A percentile compares a stretch with the other conserved stretches of the same genome.
Evolutionary conservation across 2,329 filamentous ascomycete genomes (phyloP).

Genomic region (Penicillium brasilianum): DNA sequence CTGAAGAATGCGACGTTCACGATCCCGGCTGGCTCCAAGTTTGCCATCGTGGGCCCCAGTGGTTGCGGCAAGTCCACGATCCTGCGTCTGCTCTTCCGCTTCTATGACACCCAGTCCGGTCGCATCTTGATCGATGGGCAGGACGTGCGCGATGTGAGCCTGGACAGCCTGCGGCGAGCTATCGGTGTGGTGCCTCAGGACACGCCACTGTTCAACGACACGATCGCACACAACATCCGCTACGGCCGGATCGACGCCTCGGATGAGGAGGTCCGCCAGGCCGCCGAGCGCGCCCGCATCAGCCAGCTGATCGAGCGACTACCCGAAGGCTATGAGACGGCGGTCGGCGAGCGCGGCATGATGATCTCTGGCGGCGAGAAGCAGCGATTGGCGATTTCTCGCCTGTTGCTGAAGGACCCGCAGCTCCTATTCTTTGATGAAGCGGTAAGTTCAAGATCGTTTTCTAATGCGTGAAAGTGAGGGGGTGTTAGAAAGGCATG

Average conservation of each 20-base stretch:
- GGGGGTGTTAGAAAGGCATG: background rate
- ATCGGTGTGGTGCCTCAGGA: conserved; percentile 98
- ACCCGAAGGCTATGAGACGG: conserved; percentile 87
- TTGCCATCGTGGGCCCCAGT: conserved; percentile 91
- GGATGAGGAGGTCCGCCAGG: conserved; percentile 72
- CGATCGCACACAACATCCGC: conserved; percentile 91
- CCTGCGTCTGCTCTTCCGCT: conserved; percentile 87
- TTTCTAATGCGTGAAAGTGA: background rate
- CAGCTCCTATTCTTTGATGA: conserved; percentile 93
- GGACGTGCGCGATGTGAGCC: conserved; percentile 79
- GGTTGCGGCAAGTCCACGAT: conserved; percentile 97
- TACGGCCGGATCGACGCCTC: conserved; percentile 84
- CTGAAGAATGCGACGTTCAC: conserved; percentile 82
- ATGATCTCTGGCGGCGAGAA: conserved; percentile 98
- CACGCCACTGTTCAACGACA: conserved; percentile 95
- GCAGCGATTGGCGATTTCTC: conserved; percentile 82
- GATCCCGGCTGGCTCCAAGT: conserved; percentile 93
- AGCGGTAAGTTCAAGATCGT: conserved; percentile 59
- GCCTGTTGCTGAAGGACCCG: conserved; percentile 85
- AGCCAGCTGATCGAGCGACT: conserved; percentile 80
- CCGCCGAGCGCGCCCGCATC: conserved; percentile 81
- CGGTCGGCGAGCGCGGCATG: conserved; percentile 90
- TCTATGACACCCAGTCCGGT: conserved; percentile 85
- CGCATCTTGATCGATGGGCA: conserved; percentile 91
- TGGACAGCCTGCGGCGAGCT: conserved; percentile 80